A percentile compares a stretch with the other conserved stretches of the same genome.
Evolutionary conservation across 164 flowering plant genomes (phyloP).

Genomic region (Litsea cubeba): DNA sequence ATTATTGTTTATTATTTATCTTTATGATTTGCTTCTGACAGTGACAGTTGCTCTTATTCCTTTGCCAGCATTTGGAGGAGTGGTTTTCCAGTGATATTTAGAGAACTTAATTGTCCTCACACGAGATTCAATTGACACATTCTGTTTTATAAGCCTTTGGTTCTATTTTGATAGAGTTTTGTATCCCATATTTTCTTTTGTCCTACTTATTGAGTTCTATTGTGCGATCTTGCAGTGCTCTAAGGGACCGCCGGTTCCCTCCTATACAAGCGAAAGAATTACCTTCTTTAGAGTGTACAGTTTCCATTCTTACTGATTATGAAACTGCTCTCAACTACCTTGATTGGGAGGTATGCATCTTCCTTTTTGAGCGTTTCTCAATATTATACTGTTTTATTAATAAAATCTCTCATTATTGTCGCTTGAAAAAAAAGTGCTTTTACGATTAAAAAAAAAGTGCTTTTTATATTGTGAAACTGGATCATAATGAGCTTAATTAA

Average conservation of each 20-base stretch:
- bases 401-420: too few relatives aligned
- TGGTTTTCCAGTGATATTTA: neutral
- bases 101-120: neutral
- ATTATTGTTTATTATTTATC: too few relatives aligned
- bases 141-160: neutral
- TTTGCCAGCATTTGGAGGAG: too few relatives aligned
- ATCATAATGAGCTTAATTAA: neutral
- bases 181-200: neutral
- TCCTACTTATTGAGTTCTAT: constrained; percentile 8
- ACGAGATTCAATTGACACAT: too few relatives aligned
- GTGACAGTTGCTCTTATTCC: neutral
- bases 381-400: too few relatives aligned
- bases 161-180: neutral
- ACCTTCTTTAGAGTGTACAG: constrained; percentile 89
- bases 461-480: neutral
- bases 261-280: constrained; percentile 93
- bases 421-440: too few relatives aligned
- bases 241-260: constrained; percentile 90
- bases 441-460: too few relatives aligned
- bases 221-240: constrained; percentile 56
- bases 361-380: neutral
- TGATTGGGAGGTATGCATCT: constrained; percentile 87
- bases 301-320: constrained; percentile 80
- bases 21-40: neutral
- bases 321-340: constrained; percentile 74